These are phyloP conservation scores for Sparassis latifolia DNA, from an alignment of 1,284 basidiomycete species.

Conservation along the genomic window DNA sequence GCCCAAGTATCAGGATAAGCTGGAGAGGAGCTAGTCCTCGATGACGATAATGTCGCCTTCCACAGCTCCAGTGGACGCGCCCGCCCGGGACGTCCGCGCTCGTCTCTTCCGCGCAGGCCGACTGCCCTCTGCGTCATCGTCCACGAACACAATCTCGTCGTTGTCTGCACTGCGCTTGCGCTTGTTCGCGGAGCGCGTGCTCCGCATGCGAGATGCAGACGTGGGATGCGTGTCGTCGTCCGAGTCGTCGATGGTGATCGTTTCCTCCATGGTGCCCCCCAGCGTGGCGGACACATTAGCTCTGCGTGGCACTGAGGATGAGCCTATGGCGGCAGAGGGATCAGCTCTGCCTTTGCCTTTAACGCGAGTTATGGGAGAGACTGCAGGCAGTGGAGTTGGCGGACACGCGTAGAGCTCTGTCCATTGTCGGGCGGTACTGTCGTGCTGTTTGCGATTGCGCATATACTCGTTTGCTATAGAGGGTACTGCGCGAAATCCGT, in stretches of 20 bases:
- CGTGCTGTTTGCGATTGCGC: constrained; percentile 57
- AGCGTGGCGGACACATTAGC: constrained; percentile 8
- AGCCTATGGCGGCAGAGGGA: constrained; percentile 7
- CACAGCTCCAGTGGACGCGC: constrained; percentile 11
- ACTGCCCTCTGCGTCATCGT: constrained; percentile 11
- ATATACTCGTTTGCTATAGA: constrained; percentile 66
- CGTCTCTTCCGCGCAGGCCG: constrained; percentile 10
- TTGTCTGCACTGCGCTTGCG: constrained; percentile 20
- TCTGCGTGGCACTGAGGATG: constrained; percentile 10
- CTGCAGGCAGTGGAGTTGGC: constrained; percentile 25
- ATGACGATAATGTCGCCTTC: constrained; percentile 34
- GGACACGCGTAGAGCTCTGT: constrained; percentile 55
- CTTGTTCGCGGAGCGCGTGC: constrained; percentile 14
- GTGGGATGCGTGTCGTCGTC: constrained; percentile 31
- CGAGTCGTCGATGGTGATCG: constrained; percentile 46
- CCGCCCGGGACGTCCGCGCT: constrained; percentile 9
- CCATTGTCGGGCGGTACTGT: constrained; percentile 59
- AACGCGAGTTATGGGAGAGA: constrained; percentile 11
- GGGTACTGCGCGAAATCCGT: constrained; percentile 42
- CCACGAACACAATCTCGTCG: constrained; percentile 10
- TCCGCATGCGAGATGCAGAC: constrained; percentile 7
- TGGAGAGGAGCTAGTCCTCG: constrained; percentile 24
- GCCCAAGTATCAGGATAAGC: too few species aligned
- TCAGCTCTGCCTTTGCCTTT: constrained; percentile 30
- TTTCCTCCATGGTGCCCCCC: constrained; percentile 18